A percentile compares a stretch with the other conserved stretches of the same genome.
Conservation (phyloP, 345 rosid genomes). For the Isatis tinctoria region DNA sequence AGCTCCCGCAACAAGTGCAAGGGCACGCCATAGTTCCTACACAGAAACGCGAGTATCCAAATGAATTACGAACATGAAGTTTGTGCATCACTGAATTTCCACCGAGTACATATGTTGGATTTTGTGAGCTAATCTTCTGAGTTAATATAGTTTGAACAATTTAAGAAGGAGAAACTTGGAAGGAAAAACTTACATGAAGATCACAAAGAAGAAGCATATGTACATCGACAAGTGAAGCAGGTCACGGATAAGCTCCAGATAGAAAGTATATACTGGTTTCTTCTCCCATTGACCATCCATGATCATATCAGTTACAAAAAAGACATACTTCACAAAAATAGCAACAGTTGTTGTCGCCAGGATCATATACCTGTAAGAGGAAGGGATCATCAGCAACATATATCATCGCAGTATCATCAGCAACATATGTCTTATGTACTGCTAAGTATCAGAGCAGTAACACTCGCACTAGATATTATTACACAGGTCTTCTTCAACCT, state of each 20-base stretch:
- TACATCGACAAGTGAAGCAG: conserved; percentile 95
- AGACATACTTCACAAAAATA: conserved; percentile 78
- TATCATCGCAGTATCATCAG: background rate
- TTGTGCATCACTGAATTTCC: background rate
- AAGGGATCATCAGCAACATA: conserved; percentile 14
- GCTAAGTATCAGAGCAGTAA: background rate
- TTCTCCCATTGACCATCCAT: conserved; percentile 99
- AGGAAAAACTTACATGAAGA: conserved; percentile 75
- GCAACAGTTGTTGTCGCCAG: conserved; percentile 87
- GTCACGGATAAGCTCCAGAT: conserved; percentile 92
- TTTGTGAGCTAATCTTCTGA: background rate
- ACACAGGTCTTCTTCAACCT: background rate
- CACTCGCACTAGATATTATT: background rate
- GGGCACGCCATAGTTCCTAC: conserved; percentile 73
- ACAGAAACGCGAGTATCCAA: no score
- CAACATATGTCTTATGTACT: background rate
- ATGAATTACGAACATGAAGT: background rate
- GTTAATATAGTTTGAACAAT: background rate
- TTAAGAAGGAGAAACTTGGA: background rate
- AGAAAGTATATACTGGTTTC: conserved; percentile 91
- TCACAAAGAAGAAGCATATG: conserved; percentile 92
- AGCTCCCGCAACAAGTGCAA: conserved; percentile 95
- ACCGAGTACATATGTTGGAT: background rate
- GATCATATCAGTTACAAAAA: conserved; percentile 91
- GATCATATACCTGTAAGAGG: conserved; percentile 79